Evolutionary conservation across 2,329 filamentous ascomycete genomes (phyloP).

Genomic region (Blastomyces silverae): DNA sequence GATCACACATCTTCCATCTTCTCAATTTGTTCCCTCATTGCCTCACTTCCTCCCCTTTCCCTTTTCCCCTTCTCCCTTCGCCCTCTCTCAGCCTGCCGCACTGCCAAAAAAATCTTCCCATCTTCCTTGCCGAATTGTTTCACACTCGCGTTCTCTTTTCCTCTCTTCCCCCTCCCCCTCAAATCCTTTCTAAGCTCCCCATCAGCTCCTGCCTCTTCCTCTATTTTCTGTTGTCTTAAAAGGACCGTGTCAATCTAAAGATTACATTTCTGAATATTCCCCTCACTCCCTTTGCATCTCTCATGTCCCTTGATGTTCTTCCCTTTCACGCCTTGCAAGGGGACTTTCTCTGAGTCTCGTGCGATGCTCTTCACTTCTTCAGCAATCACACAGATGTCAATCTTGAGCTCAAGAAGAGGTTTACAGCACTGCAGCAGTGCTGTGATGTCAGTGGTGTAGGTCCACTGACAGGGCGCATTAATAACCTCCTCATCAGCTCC

Average conservation of each 20-base stretch:
- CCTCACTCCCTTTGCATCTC: background rate
- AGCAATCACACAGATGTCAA: too few relatives aligned
- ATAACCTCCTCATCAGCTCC: too few relatives aligned
- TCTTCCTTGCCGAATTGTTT: background rate
- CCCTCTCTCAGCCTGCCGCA: background rate
- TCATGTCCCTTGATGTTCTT: too few relatives aligned
- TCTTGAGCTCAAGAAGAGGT: too few relatives aligned
- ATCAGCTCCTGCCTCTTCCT: background rate
- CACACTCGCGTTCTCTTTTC: background rate
- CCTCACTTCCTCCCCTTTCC: background rate
- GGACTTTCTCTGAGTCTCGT: too few relatives aligned
- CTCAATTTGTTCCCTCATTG: constrained; percentile 1
- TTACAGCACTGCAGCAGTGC: too few relatives aligned
- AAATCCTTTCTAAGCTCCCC: background rate
- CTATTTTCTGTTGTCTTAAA: background rate
- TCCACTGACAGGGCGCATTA: too few relatives aligned
- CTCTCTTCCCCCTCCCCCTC: background rate
- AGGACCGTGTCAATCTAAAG: background rate
- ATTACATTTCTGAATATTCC: constrained; percentile 4
- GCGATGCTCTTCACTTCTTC: too few relatives aligned
- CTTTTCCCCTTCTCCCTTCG: background rate
- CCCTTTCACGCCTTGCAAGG: too few relatives aligned
- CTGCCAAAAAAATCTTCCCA: too few relatives aligned
- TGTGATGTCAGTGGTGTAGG: too few relatives aligned
- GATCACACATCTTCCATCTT: background rate